A percentile compares a stretch with the other conserved stretches of the same genome.
These are phyloP conservation scores for Penicillium sp. DNA, from an alignment of 2,329 filamentous ascomycete species.

Conservation along the genomic window DNA sequence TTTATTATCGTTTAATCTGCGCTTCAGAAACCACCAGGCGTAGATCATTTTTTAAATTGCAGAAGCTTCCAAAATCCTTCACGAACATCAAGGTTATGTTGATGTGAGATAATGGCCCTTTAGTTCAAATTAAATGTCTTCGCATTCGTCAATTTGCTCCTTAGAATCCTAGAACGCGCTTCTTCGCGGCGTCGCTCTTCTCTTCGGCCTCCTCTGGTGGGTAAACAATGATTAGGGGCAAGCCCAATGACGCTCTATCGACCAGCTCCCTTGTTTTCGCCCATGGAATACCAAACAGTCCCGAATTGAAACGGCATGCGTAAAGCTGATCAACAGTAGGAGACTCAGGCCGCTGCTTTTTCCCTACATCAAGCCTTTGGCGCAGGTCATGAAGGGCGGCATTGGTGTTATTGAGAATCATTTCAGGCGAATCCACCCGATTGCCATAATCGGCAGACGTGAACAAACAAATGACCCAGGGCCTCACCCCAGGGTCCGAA, in stretches of 20 bases:
- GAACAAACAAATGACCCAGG: slow-evolving; percentile 62
- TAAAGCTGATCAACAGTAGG: slow-evolving; percentile 34
- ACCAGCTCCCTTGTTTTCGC: slow-evolving; percentile 48
- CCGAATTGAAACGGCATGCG: slow-evolving; percentile 60
- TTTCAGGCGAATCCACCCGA: slow-evolving; percentile 35
- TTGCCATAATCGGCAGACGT: slow-evolving; percentile 54
- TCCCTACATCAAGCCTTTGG: slow-evolving; percentile 37
- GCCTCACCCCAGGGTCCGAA: slow-evolving; percentile 13
- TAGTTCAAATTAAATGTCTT: too few relatives aligned
- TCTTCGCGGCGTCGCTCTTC: neutral
- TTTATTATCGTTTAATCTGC: too few relatives aligned
- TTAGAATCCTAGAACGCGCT: neutral
- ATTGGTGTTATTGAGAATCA: slow-evolving; percentile 53
- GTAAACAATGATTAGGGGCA: slow-evolving; percentile 28
- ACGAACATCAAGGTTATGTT: too few relatives aligned
- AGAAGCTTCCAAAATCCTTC: neutral
- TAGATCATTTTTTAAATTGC: neutral
- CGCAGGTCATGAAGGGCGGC: slow-evolving; percentile 52
- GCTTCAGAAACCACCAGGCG: neutral
- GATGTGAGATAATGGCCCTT: too few relatives aligned
- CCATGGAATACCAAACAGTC: slow-evolving; percentile 59
- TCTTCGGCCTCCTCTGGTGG: neutral
- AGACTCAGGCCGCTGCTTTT: neutral
- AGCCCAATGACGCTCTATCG: slow-evolving; percentile 35
- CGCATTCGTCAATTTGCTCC: too few relatives aligned